Conservation (phyloP, 306 rosid genomes). For the Pachyrhizus erosus region DNA sequence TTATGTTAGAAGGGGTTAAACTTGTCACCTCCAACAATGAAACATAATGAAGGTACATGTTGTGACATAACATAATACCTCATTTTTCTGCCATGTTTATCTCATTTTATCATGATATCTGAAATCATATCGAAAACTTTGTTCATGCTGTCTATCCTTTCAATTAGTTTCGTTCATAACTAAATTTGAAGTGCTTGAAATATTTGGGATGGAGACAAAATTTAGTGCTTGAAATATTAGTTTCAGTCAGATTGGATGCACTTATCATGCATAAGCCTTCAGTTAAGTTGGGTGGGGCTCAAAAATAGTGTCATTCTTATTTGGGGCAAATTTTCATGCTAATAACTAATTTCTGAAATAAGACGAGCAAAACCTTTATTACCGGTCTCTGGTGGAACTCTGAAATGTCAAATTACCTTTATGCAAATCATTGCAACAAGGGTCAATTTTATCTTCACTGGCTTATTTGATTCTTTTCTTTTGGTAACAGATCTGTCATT, state of each 20-base stretch:
- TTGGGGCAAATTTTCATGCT: neutral
- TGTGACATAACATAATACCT: neutral
- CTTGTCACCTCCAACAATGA: constrained; percentile 36
- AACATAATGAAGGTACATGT: constrained; percentile 55
- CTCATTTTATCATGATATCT: neutral
- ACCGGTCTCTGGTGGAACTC: neutral
- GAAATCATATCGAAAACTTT: constrained; percentile 18
- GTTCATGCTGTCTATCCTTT: neutral
- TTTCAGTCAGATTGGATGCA: constrained; percentile 9
- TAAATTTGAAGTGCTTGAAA: no score
- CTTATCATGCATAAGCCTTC: neutral
- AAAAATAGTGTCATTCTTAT: neutral
- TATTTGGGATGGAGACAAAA: constrained; percentile 3
- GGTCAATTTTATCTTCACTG: constrained; percentile 24
- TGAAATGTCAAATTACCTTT: constrained; percentile 13
- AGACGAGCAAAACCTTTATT: constrained; percentile 21
- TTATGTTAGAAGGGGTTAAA: constrained; percentile 51
- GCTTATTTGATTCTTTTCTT: constrained; percentile 39
- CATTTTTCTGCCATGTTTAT: constrained; percentile 29
- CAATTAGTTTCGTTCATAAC: constrained; percentile 22
- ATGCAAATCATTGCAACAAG: constrained; percentile 22
- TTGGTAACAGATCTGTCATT: constrained; percentile 29
- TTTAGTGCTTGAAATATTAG: constrained; percentile 21
- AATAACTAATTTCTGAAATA: constrained; percentile 32
- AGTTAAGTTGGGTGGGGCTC: neutral